phyloP scores from a whole-genome alignment of 139 green algal species.

The Auxenochlorella protothecoides region DNA sequence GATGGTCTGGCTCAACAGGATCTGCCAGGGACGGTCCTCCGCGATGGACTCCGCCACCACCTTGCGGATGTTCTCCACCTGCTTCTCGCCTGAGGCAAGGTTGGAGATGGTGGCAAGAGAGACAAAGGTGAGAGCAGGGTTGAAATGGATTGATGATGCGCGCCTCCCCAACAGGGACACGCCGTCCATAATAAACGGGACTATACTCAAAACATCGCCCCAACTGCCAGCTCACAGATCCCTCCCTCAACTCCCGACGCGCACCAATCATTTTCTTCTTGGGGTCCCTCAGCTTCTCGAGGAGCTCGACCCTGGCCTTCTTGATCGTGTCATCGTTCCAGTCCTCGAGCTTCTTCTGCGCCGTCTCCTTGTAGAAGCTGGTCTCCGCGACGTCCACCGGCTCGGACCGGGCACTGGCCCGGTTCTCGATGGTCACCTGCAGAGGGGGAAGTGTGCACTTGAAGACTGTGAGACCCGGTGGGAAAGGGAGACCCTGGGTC shows the following conservation, averaged over 20 bases:
- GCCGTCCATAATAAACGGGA: no score
- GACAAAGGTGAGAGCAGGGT: no score
- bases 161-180: no score
- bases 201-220: no score
- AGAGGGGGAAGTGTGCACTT: no score
- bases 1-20: conserved; percentile 10
- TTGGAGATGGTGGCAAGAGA: no score
- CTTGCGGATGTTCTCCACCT: conserved; percentile 5
- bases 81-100: not conserved
- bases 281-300: conserved; percentile 7
- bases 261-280: conserved; percentile 3
- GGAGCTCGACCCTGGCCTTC: not conserved
- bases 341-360: not conserved
- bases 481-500: no score
- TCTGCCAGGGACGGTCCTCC: conserved; percentile 2
- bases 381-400: conserved; percentile 3
- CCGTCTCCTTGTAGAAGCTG: conserved; percentile 14
- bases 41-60: conserved; percentile 6
- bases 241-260: no score
- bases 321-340: conserved; percentile 10
- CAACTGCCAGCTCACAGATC: no score
- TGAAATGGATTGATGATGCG: no score
- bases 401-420: not conserved
- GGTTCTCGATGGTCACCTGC: conserved; percentile 5
- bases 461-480: no score